Conservation (phyloP, 176 grass and related monocot genomes). For the Carex scoparia region DNA sequence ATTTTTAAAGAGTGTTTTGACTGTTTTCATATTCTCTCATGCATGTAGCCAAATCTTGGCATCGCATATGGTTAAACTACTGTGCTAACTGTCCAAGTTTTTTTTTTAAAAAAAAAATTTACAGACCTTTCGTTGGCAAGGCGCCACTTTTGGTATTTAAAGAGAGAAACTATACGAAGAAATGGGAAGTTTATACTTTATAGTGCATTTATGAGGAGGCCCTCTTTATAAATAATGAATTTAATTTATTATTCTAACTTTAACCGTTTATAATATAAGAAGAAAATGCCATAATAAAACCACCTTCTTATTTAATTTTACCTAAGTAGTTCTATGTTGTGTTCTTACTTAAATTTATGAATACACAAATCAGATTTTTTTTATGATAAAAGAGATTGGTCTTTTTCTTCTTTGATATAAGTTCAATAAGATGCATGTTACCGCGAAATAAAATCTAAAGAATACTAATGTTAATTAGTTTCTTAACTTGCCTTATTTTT, state of each 20-base stretch:
- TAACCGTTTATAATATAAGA: background rate
- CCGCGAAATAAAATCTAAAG: background rate
- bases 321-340: too few relatives aligned
- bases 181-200: background rate
- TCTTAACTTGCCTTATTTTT: background rate
- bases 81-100: background rate
- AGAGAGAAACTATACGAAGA: background rate
- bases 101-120: too few relatives aligned
- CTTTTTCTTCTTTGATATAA: background rate
- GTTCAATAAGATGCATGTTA: background rate
- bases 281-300: background rate
- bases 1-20: background rate
- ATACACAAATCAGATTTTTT: background rate
- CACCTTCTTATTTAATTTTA: too few relatives aligned
- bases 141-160: constrained; percentile 13
- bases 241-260: background rate
- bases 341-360: background rate
- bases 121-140: background rate
- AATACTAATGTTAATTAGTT: background rate
- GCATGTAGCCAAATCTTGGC: constrained; percentile 1
- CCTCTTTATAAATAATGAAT: background rate
- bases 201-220: background rate
- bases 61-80: constrained; percentile 6
- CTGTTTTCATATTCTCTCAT: background rate
- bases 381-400: background rate